Percentiles rank a stretch among this genome's conserved stretches.
phyloP scores from a whole-genome alignment of 2,329 filamentous ascomycete species.

The Aureobasidium uvarum region DNA sequence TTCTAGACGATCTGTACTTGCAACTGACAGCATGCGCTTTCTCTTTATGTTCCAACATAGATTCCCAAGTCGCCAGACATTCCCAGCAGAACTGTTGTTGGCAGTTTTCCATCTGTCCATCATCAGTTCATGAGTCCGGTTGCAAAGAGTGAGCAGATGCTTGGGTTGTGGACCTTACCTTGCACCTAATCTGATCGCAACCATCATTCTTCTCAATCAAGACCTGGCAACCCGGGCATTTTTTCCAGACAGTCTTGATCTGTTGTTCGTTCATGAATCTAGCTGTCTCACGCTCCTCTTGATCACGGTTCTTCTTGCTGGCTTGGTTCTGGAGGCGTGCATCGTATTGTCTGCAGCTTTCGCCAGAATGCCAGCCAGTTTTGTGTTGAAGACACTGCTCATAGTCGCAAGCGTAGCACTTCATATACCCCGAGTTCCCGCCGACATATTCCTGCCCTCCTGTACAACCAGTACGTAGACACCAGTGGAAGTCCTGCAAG shows the following conservation, averaged over 20 bases:
- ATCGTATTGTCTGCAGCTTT: slow-evolving; percentile 45
- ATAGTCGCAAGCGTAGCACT: slow-evolving; percentile 40
- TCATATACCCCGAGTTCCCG: slow-evolving; percentile 40
- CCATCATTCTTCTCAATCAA: slow-evolving; percentile 31
- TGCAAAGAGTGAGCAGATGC: neutral
- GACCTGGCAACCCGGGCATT: slow-evolving; percentile 21
- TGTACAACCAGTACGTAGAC: slow-evolving; percentile 50
- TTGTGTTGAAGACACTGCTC: slow-evolving; percentile 41
- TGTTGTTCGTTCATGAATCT: slow-evolving; percentile 10
- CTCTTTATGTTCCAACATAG: neutral
- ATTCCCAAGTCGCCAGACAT: slow-evolving; percentile 37
- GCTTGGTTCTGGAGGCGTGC: slow-evolving; percentile 34
- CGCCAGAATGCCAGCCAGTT: slow-evolving; percentile 41
- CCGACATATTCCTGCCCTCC: slow-evolving; percentile 49
- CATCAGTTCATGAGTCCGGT: neutral
- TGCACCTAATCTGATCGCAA: slow-evolving; percentile 45
- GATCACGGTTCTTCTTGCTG: slow-evolving; percentile 28
- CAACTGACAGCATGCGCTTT: slow-evolving; percentile 10
- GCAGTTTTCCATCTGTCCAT: slow-evolving; percentile 31
- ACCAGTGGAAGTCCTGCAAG: slow-evolving; percentile 54
- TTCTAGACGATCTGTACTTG: neutral
- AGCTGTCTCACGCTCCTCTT: slow-evolving; percentile 32
- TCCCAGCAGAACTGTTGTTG: slow-evolving; percentile 44
- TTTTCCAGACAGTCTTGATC: slow-evolving; percentile 32
- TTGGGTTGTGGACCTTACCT: neutral